Base-by-base conservation (phyloP, 2,329 filamentous ascomycete species). In the Trichoderma sp. region DNA sequence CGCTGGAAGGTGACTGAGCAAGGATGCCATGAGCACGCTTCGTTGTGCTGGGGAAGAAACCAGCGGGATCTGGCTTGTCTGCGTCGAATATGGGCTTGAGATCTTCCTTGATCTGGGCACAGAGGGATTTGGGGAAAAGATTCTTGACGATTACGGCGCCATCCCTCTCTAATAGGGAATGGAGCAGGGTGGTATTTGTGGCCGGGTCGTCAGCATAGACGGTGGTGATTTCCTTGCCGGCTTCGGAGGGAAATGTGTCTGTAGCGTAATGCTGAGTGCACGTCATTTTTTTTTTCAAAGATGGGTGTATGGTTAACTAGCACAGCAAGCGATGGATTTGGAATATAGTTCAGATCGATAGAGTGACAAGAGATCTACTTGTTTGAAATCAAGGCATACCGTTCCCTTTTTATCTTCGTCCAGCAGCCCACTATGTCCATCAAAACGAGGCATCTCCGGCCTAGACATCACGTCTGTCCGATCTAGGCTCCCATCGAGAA, bases 21-120 rank as follows among this genome's bases (percentile, higher is more conserved):
- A 86, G 76, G 21, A 86, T 75, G 2, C 85, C 84, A 2, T 83
- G 83, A 0, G 85, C 85, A 24, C 85, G 80, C 75, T 85, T 83
- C 0, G 83, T 85, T 0, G 84, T 85, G 2, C 76, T 74, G 2
- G 84, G 84, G 59, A 86, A 86, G 79, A 86, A 85, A 7, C 84
- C 84, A 24, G 81, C 83, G 35, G 80, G 78, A 76, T 86, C 84
- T 18, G 80, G 79, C 1, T 76, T 77, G 76, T 85, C 84, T 3
- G 79, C 78, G 72, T 85, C 83, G 41, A 85, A 85, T 53, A 81
- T 77, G 0, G 84, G 81, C 38, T 83, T 83, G 8, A 86, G 81
- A 21, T 86, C 85, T 6, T 74, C 35, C n/a, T 81, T 81, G 62
- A 86, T 84, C 64, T 83, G 81, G 4, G 79, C 78, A 8, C 81